phyloP scores from a whole-genome alignment of 306 rosid genomes.

The Ammopiptanthus mongolicus region DNA sequence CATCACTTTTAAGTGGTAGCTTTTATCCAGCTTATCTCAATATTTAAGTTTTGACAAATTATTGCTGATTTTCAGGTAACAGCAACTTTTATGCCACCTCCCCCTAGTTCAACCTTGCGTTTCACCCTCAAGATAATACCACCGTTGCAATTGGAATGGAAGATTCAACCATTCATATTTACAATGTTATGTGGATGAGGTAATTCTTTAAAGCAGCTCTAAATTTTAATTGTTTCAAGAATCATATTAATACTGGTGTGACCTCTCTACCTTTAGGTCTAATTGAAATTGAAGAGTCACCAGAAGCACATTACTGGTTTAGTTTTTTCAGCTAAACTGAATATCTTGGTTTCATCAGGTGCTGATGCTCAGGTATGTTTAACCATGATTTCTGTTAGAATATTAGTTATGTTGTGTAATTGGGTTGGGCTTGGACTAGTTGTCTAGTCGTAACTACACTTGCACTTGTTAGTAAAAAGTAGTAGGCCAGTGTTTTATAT shows the following conservation, averaged over 20 bases:
- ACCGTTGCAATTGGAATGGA: constrained; percentile 70
- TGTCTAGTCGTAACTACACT: background rate
- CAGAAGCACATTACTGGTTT: constrained; percentile 67
- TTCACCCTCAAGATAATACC: constrained; percentile 74
- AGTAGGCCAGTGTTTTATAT: background rate
- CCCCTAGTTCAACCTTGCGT: constrained; percentile 63
- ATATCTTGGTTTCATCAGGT: constrained; percentile 63
- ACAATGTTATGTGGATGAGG: constrained; percentile 57
- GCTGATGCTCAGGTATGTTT: constrained; percentile 73
- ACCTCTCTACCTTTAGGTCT: constrained; percentile 43
- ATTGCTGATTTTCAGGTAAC: constrained; percentile 38
- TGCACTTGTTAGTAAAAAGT: background rate
- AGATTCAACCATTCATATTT: constrained; percentile 63
- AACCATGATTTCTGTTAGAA: background rate
- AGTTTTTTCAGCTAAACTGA: constrained; percentile 66
- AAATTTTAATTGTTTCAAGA: background rate
- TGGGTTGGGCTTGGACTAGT: background rate
- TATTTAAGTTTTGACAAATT: constrained; percentile 6
- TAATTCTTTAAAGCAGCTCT: constrained; percentile 23
- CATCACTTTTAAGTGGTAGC: background rate
- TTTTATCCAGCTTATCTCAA: background rate
- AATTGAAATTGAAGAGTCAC: constrained; percentile 62
- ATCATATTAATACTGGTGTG: background rate
- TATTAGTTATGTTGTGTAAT: background rate
- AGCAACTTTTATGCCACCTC: constrained; percentile 59